These are phyloP conservation scores for Apodospora peruviana DNA, from an alignment of 495 filamentous ascomycete species.

Conservation along the genomic window DNA sequence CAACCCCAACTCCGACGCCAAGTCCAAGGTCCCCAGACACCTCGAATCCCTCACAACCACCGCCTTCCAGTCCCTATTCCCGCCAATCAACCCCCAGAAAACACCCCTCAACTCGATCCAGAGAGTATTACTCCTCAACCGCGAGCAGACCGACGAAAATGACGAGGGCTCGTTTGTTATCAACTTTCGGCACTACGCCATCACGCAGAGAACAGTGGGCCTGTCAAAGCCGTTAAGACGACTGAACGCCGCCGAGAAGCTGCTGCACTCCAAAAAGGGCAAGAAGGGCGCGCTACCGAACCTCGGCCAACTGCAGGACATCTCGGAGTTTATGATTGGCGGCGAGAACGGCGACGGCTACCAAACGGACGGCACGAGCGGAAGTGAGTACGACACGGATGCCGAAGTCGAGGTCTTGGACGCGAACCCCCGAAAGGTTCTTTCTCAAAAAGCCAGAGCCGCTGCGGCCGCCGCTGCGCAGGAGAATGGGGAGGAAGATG, in stretches of 20 bases:
- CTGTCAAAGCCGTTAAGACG: slow-evolving; percentile 77
- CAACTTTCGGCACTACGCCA: slow-evolving; percentile 90
- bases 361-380: slow-evolving; percentile 74
- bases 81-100: slow-evolving; percentile 87
- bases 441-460: slow-evolving; percentile 52
- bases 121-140: slow-evolving; percentile 83
- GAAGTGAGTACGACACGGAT: slow-evolving; percentile 88
- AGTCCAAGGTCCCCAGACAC: slow-evolving; percentile 65
- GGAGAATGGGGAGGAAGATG: slow-evolving; percentile 25
- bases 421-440: slow-evolving; percentile 63
- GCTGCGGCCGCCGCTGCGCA: slow-evolving; percentile 23
- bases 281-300: slow-evolving; percentile 76
- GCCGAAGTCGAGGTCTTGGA: slow-evolving; percentile 90
- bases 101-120: slow-evolving; percentile 84
- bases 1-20: slow-evolving; percentile 59
- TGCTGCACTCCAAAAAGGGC: slow-evolving; percentile 50
- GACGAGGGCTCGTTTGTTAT: slow-evolving; percentile 70
- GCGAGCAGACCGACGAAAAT: slow-evolving; percentile 51
- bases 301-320: slow-evolving; percentile 83
- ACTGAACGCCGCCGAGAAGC: slow-evolving; percentile 80
- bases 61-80: slow-evolving; percentile 94
- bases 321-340: slow-evolving; percentile 91
- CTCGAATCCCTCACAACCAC: slow-evolving; percentile 91
- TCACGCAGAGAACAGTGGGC: slow-evolving; percentile 79
- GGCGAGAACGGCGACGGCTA: slow-evolving; percentile 73